A percentile compares a stretch with the other conserved stretches of the same genome.
Evolutionary conservation across 2,329 filamentous ascomycete genomes (phyloP).

Genomic region (Drechslerella coelobrocha): DNA sequence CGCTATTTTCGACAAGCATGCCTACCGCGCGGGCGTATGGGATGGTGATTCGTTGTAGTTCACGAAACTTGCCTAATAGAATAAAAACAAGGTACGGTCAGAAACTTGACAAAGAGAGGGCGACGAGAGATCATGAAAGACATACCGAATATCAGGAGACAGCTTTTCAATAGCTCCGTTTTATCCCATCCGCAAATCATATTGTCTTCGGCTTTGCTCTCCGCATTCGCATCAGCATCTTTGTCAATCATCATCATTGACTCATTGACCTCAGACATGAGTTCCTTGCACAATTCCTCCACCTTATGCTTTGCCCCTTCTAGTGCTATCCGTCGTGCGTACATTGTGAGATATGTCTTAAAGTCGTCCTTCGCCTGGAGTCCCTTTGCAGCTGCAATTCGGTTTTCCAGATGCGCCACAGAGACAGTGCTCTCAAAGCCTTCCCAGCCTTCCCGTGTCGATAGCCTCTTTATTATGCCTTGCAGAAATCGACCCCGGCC

Average conservation of each 20-base stretch:
- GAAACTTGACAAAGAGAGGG: not conserved
- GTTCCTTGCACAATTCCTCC: constrained; percentile 83
- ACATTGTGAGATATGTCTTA: constrained; percentile 94
- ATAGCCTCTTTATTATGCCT: constrained; percentile 83
- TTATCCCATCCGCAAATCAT: constrained; percentile 90
- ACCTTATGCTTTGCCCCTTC: constrained; percentile 88
- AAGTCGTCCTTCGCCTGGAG: constrained; percentile 91
- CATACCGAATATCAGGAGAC: constrained; percentile 89
- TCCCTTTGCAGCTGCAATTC: constrained; percentile 85
- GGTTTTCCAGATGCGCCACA: constrained; percentile 92
- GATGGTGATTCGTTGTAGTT: constrained; percentile 90
- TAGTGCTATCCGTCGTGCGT: constrained; percentile 90
- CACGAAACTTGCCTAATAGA: constrained; percentile 82
- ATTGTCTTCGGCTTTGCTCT: constrained; percentile 63
- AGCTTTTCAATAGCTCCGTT: constrained; percentile 84
- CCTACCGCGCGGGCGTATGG: constrained; percentile 88
- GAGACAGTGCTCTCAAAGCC: constrained; percentile 88
- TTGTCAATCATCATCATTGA: constrained; percentile 64
- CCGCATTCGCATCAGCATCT: constrained; percentile 58
- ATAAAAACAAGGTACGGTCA: constrained; percentile 54
- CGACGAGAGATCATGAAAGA: constrained; percentile 51
- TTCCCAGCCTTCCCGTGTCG: constrained; percentile 89
- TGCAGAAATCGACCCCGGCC: constrained; percentile 91
- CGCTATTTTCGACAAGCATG: constrained; percentile 60
- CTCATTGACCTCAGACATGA: constrained; percentile 74